Evolutionary conservation across 352 stramenopile genomes (phyloP).

Genomic region (Pythium aphanidermatum): DNA sequence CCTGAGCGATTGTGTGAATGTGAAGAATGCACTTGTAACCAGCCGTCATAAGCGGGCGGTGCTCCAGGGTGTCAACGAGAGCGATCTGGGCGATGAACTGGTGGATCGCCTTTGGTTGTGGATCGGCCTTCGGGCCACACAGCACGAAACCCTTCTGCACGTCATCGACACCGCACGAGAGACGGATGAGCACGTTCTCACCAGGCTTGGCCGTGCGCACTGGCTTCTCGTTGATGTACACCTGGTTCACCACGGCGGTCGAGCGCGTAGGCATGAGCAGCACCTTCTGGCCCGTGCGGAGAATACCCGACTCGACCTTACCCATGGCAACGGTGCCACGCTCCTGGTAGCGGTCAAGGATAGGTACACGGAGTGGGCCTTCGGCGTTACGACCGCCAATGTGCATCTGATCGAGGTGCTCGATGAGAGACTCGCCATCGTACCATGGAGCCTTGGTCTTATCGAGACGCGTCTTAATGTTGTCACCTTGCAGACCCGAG

Average conservation of each 20-base stretch:
- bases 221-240: slow-evolving; percentile 92
- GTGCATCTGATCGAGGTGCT: slow-evolving; percentile 90
- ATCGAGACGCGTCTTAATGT: slow-evolving; percentile 91
- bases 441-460: slow-evolving; percentile 89
- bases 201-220: slow-evolving; percentile 94
- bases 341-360: slow-evolving; percentile 98
- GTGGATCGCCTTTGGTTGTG: slow-evolving; percentile 54
- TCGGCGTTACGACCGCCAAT: slow-evolving; percentile 88
- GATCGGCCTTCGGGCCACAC: slow-evolving; percentile 56
- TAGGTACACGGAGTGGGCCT: slow-evolving; percentile 90
- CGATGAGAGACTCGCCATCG: slow-evolving; percentile 92
- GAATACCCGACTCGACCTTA: slow-evolving; percentile 96
- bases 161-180: slow-evolving; percentile 85
- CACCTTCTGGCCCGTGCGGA: slow-evolving; percentile 92
- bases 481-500: slow-evolving; percentile 93
- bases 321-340: slow-evolving; percentile 96
- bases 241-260: slow-evolving; percentile 56
- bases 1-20: slow-evolving; percentile 95
- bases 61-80: slow-evolving; percentile 96
- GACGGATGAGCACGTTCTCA: slow-evolving; percentile 97
- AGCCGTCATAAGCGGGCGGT: slow-evolving; percentile 94
- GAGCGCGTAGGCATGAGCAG: slow-evolving; percentile 93
- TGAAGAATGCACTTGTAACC: slow-evolving; percentile 98
- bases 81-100: slow-evolving; percentile 91
- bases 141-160: slow-evolving; percentile 93